phyloP scores from a whole-genome alignment of 2,329 filamentous ascomycete species.

The Hysterium pulicare region DNA sequence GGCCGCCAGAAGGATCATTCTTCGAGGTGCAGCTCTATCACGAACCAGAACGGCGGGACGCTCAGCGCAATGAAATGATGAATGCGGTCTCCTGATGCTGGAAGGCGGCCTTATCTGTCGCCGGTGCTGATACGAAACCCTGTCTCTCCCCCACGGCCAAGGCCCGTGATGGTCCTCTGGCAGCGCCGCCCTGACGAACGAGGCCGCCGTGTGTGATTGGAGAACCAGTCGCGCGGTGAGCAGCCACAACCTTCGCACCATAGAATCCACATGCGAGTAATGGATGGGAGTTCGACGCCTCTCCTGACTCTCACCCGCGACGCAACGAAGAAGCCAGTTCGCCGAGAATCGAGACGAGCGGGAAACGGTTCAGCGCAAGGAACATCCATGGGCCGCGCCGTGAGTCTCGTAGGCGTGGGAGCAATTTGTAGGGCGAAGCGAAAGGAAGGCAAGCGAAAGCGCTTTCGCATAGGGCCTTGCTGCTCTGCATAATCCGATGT shows the following conservation, averaged over 20 bases:
- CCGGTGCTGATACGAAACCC: neutral
- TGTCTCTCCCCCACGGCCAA: neutral
- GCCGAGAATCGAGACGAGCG: too few relatives aligned
- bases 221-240: neutral
- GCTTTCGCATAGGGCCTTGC: too few relatives aligned
- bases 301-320: neutral
- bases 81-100: constrained; percentile 1
- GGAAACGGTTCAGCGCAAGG: too few relatives aligned
- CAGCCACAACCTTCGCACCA: constrained; percentile 1
- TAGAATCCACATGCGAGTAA: constrained; percentile 1
- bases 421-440: too few relatives aligned
- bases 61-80: neutral
- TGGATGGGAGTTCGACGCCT: neutral
- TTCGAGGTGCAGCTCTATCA: neutral
- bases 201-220: constrained; percentile 2
- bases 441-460: too few relatives aligned
- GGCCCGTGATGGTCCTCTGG: neutral
- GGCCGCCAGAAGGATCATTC: too few relatives aligned
- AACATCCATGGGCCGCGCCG: too few relatives aligned
- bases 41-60: neutral
- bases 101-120: constrained; percentile 1
- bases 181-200: neutral
- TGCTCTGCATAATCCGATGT: too few relatives aligned
- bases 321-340: neutral
- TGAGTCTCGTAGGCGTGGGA: too few relatives aligned